Conservation (phyloP, 495 filamentous ascomycete species). For the Penicillium lagena region DNA sequence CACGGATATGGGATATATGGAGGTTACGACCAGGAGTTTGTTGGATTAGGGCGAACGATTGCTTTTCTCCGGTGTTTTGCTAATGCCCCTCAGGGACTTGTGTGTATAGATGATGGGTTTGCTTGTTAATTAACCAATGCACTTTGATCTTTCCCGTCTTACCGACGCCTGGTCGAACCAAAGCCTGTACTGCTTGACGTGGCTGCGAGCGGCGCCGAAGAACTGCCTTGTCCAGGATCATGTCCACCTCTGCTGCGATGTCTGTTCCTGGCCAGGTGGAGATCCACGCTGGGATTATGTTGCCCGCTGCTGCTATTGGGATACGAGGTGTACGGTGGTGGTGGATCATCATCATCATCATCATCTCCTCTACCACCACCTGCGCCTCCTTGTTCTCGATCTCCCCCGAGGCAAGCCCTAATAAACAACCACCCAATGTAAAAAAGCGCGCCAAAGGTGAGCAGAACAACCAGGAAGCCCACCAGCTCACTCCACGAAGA, state of each 20-base stretch:
- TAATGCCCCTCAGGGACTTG: too few relatives aligned
- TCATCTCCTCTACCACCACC: constrained; percentile 46
- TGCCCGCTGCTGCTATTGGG: constrained; percentile 29
- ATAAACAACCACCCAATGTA: too few relatives aligned
- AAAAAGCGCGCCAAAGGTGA: too few relatives aligned
- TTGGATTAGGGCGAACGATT: constrained; percentile 1
- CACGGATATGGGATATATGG: constrained; percentile 5
- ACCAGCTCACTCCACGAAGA: too few relatives aligned
- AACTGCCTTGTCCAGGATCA: constrained; percentile 47
- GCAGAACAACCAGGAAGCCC: too few relatives aligned
- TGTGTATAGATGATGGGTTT: too few relatives aligned
- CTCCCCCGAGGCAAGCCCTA: too few relatives aligned
- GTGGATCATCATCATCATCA: constrained; percentile 42
- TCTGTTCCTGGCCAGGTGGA: too few relatives aligned
- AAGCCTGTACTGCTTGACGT: constrained; percentile 78
- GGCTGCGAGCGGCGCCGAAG: constrained; percentile 41
- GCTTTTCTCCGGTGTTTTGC: background rate
- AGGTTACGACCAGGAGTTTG: constrained; percentile 2
- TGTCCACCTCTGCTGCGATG: background rate
- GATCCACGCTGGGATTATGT: constrained; percentile 10
- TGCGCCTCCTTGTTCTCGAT: constrained; percentile 21
- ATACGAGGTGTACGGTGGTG: constrained; percentile 53
- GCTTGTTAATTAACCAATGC: background rate
- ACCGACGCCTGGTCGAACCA: constrained; percentile 78
- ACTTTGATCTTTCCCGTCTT: constrained; percentile 4